phyloP scores from a whole-genome alignment of 2,329 filamentous ascomycete genomes.

The Talaromyces sp. region DNA sequence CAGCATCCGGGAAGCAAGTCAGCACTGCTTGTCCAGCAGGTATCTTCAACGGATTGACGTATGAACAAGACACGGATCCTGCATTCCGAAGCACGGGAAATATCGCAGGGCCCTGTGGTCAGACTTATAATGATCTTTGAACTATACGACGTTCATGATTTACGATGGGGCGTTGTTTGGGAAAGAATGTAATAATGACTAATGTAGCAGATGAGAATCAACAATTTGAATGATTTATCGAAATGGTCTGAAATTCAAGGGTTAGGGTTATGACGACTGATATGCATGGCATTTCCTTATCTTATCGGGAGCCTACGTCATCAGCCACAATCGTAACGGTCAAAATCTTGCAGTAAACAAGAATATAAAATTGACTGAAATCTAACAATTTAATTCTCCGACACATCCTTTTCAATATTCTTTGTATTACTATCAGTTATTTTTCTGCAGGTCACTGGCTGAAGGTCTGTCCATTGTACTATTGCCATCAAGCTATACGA shows the following conservation, averaged over 20 bases:
- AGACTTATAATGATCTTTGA: constrained; percentile 12
- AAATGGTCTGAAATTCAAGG: neutral
- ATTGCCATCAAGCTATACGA: neutral
- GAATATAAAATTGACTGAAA: neutral
- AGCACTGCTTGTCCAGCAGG: constrained; percentile 12
- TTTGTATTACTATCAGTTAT: neutral
- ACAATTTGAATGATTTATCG: neutral
- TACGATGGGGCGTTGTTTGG: neutral
- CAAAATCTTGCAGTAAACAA: neutral
- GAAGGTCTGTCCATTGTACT: too few relatives aligned
- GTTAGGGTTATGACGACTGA: neutral
- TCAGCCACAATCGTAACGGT: neutral
- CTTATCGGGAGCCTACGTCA: neutral
- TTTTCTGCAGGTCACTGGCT: neutral
- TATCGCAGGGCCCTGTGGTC: constrained; percentile 14
- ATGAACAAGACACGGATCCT: constrained; percentile 11
- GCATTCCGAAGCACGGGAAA: constrained; percentile 14
- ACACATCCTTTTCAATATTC: neutral
- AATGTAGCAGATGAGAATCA: neutral
- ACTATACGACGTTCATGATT: neutral
- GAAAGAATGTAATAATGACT: neutral
- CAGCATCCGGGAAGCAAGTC: constrained; percentile 5
- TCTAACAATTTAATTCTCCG: neutral
- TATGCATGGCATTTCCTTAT: neutral
- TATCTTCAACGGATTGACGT: constrained; percentile 5